Evolutionary conservation across 2,329 filamentous ascomycete genomes (phyloP).

Genomic region (Ustilaginoidea virens): DNA sequence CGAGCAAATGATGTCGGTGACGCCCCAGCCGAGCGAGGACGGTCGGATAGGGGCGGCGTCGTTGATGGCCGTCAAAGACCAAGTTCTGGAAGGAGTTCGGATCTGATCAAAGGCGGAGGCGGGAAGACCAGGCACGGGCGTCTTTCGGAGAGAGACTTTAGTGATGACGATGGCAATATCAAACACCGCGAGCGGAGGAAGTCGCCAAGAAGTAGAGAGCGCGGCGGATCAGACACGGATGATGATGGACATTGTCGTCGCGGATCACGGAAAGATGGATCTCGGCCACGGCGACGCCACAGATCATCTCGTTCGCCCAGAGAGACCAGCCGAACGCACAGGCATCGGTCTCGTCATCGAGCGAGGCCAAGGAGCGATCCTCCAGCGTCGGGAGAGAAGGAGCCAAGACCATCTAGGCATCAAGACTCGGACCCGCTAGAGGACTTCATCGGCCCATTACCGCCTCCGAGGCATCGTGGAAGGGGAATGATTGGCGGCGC

Average conservation of each 20-base stretch:
- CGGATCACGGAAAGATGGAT: slow-evolving; percentile 7
- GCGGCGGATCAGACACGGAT: background rate
- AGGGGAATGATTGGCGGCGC: slow-evolving; percentile 47
- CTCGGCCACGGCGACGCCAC: slow-evolving; percentile 12
- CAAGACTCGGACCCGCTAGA: slow-evolving; percentile 54
- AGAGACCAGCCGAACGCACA: slow-evolving; percentile 15
- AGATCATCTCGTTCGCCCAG: slow-evolving; percentile 17
- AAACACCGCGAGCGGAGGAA: slow-evolving; percentile 3
- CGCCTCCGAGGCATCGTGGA: slow-evolving; percentile 41
- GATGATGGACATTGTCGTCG: slow-evolving; percentile 4
- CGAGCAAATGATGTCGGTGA: background rate
- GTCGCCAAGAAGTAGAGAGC: background rate
- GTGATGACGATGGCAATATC: slow-evolving; percentile 3
- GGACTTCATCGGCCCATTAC: slow-evolving; percentile 61
- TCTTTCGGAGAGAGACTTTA: slow-evolving; percentile 10
- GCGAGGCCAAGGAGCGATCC: background rate
- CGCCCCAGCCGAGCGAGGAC: background rate
- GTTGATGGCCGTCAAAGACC: background rate
- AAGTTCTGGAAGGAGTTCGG: background rate
- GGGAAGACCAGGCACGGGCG: slow-evolving; percentile 10
- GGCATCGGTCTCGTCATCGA: slow-evolving; percentile 14
- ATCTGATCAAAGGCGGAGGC: background rate
- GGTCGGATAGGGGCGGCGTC: slow-evolving; percentile 10
- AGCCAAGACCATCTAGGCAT: slow-evolving; percentile 1
- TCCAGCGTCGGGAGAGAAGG: background rate